Conservation (phyloP, 805 yeast species). For the Wickerhamiella domercqiae region DNA sequence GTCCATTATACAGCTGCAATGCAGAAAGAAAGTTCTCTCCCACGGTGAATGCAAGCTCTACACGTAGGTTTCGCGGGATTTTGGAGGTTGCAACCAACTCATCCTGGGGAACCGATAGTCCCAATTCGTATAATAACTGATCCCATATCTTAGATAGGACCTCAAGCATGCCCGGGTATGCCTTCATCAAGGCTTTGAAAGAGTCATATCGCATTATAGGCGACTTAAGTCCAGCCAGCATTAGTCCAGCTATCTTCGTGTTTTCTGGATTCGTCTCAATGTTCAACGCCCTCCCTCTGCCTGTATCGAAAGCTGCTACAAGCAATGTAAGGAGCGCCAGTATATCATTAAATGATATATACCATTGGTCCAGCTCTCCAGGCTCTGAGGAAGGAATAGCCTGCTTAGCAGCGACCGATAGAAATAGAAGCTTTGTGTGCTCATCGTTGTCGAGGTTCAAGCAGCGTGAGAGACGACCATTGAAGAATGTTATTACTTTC, state of each 20-base stretch:
- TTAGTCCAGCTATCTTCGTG: conserved; percentile 2
- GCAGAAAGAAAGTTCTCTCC: conserved; percentile 22
- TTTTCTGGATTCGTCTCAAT: not conserved
- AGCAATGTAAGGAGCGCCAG: conserved; percentile 7
- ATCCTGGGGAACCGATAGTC: conserved; percentile 7
- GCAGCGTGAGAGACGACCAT: conserved; percentile 8
- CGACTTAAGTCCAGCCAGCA: conserved; percentile 9
- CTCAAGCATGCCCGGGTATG: conserved; percentile 18
- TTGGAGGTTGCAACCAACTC: not conserved
- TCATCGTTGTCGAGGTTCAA: conserved; percentile 3
- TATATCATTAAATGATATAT: conserved; percentile 14
- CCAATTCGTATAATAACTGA: conserved; percentile 26
- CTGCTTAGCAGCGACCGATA: conserved; percentile 7
- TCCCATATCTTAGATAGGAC: conserved; percentile 34
- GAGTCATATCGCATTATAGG: conserved; percentile 11
- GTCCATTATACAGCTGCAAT: conserved; percentile 52
- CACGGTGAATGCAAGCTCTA: conserved; percentile 30
- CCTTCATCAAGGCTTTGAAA: conserved; percentile 6
- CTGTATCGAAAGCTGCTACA: conserved; percentile 12
- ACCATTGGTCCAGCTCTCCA: conserved; percentile 7
- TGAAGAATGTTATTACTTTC: conserved; percentile 10
- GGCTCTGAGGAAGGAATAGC: not conserved
- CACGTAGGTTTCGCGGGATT: conserved; percentile 25
- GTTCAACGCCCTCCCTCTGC: not conserved
- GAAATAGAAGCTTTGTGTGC: conserved; percentile 9